phyloP scores from a whole-genome alignment of 495 filamentous ascomycete genomes.

The Trichoderma parareesei region DNA sequence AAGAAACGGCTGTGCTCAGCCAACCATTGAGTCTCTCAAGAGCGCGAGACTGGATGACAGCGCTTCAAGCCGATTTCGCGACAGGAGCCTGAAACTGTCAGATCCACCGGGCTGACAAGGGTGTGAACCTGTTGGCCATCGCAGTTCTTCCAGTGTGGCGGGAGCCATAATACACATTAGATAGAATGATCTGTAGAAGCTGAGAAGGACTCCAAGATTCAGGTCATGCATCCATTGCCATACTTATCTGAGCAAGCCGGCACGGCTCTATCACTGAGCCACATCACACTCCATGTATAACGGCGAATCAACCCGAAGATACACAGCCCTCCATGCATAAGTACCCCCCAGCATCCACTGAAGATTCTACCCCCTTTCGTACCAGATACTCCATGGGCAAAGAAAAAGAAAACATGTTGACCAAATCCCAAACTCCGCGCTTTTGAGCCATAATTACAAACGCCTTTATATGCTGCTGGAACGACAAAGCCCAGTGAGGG shows the following conservation, averaged over 20 bases:
- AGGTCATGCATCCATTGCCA: too few relatives aligned
- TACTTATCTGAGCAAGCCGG: too few relatives aligned
- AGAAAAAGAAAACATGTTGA: not conserved
- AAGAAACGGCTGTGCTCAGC: not conserved
- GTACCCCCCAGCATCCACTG: too few relatives aligned
- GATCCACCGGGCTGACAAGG: not conserved
- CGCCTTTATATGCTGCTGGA: conserved; percentile 5
- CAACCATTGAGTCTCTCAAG: not conserved
- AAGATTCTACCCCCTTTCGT: too few relatives aligned
- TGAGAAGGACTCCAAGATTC: too few relatives aligned
- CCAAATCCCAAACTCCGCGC: not conserved
- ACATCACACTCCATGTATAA: too few relatives aligned
- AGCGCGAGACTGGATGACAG: not conserved
- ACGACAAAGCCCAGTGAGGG: not conserved
- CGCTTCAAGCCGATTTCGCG: not conserved
- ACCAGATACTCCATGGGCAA: not conserved
- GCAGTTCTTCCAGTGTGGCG: too few relatives aligned
- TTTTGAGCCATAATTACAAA: not conserved
- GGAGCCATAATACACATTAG: too few relatives aligned
- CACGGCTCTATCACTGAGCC: too few relatives aligned
- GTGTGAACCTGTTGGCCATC: not conserved
- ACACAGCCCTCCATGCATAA: too few relatives aligned
- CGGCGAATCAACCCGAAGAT: too few relatives aligned
- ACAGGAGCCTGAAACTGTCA: not conserved
- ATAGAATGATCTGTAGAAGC: too few relatives aligned